Conservation (phyloP, 768 basidiomycete species). For the Kwoniella pini region DNA sequence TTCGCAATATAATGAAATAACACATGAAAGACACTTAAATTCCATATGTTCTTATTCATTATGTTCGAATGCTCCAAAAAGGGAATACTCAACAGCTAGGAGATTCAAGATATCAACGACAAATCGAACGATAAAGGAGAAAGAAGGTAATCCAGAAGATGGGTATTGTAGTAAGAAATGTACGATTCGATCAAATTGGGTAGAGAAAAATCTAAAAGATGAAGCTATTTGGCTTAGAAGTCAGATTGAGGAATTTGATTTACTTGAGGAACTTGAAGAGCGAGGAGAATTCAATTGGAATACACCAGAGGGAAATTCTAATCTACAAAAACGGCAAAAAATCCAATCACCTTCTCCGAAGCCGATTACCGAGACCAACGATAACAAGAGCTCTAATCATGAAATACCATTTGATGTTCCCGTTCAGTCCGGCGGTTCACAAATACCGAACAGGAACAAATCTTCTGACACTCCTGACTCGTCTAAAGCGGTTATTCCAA, state of each 20-base stretch:
- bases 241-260: constrained; percentile 22
- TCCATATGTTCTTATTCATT: constrained; percentile 45
- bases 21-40: constrained; percentile 50
- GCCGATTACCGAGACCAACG: no score
- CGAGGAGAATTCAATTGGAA: constrained; percentile 21
- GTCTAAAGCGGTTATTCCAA: neutral
- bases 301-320: neutral
- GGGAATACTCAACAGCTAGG: constrained; percentile 31
- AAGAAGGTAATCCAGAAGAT: constrained; percentile 44
- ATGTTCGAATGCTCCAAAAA: constrained; percentile 37
- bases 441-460: neutral
- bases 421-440: no score
- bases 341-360: no score
- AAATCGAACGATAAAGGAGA: constrained; percentile 29
- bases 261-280: constrained; percentile 45
- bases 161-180: constrained; percentile 47
- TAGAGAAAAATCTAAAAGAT: constrained; percentile 28
- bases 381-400: no score
- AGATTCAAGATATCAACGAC: constrained; percentile 30
- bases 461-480: neutral
- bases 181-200: constrained; percentile 38
- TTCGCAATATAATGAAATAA: constrained; percentile 41
- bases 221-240: constrained; percentile 38
- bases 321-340: neutral
- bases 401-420: no score